A percentile compares a stretch with the other conserved stretches of the same genome.
These are phyloP conservation scores for Cyclospora cayetanensis DNA, from an alignment of 169 alveolate species.

Conservation along the genomic window DNA sequence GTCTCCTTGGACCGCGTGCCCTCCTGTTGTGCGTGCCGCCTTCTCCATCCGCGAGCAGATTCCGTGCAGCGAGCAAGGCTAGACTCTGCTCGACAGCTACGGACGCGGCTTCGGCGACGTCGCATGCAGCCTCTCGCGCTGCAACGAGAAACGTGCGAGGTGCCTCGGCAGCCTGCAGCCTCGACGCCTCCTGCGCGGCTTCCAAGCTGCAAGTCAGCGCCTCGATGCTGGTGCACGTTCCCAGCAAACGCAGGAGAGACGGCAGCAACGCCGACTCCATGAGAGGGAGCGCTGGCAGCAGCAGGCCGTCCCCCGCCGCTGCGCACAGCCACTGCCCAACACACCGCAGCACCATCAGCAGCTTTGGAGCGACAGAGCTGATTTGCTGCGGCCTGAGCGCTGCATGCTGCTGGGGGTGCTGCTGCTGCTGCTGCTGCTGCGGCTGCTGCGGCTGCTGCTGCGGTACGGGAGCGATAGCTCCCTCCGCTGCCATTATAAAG, in stretches of 20 bases:
- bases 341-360: constrained; percentile 32
- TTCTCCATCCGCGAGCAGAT: neutral
- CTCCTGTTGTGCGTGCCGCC: neutral
- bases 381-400: neutral
- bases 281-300: constrained; percentile 3
- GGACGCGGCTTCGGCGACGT: neutral
- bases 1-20: neutral
- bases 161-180: constrained; percentile 1
- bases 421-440: constrained; percentile 34
- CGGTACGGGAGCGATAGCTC: neutral
- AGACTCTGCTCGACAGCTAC: neutral
- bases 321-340: constrained; percentile 3
- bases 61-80: neutral
- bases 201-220: neutral
- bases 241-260: neutral
- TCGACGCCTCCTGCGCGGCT: neutral
- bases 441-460: neutral
- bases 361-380: neutral
- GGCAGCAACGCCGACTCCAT: neutral
- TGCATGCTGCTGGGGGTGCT: constrained; percentile 16
- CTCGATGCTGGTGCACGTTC: constrained; percentile 15
- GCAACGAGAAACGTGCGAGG: neutral
- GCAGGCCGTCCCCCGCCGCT: constrained; percentile 26
- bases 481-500: neutral
- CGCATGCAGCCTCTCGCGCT: neutral